Evolutionary conservation across 1,139 yeast species (phyloP), one percentile per base, ranked within the genome.

Genomic region (Diutina pseudorugosa): DNA sequence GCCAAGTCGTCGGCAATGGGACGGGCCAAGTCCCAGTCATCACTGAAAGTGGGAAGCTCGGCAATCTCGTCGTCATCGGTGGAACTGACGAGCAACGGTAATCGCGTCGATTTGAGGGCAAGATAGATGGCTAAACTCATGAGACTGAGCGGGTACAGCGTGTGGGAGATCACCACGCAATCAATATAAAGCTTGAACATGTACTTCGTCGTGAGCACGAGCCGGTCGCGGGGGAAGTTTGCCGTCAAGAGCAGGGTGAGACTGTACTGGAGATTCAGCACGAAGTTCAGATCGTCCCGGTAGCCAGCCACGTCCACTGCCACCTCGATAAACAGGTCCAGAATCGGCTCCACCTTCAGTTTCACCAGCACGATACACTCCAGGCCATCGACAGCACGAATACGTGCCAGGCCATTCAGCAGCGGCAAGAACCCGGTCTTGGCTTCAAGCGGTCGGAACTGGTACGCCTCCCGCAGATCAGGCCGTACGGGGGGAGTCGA

Each of bases 351-450:
- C 2, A 91, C 97, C 60, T 86, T 85, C 9, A 91, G 79, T 66
- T 91, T 91, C 51, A 91, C 78, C 61, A 97, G 93, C 1, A 89
- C 91, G 51, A 91, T 83, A 62, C 96, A 89, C 66, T 91, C 98
- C 59, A 90, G 82, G 21, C 98, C 97, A 65, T 91, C 97, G 54
- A 86, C 78, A 42, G 89, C 77, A 60, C 91, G 76, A 41, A 91
- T 80, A 68, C 96, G 76, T 1, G 97, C 86, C 6, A 96, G 89
- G 19, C 98, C 98, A 68, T 91, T 88, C 8, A 96, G 85, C 49
- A 84, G 80, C 0, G 95, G 94, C 55, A 91, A 72, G 60, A 90
- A 85, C 53, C 85, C 83, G 5, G 90, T 82, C 30, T 81, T 82
- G 6, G 95, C 88, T 61, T 89, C 95, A 50, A 91, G 67, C 0